phyloP scores from a whole-genome alignment of 164 flowering plant genomes.

The Malania oleifera region DNA sequence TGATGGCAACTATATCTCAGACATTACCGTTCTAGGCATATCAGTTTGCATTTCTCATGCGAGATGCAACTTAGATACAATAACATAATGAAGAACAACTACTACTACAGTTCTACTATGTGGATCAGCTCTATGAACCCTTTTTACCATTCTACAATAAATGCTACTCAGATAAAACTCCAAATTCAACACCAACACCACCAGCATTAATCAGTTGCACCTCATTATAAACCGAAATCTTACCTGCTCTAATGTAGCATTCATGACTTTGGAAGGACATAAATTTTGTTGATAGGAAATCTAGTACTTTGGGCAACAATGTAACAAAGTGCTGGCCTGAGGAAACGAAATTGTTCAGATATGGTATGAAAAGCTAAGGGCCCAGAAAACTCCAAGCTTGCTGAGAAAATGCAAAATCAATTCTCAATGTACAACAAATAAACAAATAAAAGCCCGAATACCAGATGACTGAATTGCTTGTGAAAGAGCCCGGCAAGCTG shows the following conservation, averaged over 20 bases:
- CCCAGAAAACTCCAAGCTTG: not conserved
- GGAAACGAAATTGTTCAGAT: conserved; percentile 13
- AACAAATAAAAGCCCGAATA: conserved; percentile 15
- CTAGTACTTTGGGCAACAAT: conserved; percentile 66
- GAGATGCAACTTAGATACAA: too few species aligned
- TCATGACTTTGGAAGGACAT: conserved; percentile 71
- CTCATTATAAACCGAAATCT: conserved; percentile 1
- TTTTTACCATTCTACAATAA: not conserved
- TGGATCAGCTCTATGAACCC: too few species aligned
- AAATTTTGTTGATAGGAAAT: conserved; percentile 76
- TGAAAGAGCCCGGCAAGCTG: conserved; percentile 94
- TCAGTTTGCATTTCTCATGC: too few species aligned
- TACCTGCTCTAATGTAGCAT: conserved; percentile 89
- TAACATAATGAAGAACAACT: too few species aligned
- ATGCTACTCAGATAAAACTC: not conserved
- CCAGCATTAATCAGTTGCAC: not conserved
- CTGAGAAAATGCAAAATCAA: not conserved
- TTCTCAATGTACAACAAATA: not conserved
- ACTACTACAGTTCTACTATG: too few species aligned
- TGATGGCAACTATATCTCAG: too few species aligned
- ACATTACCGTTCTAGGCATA: too few species aligned
- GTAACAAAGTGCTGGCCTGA: conserved; percentile 77
- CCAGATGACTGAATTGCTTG: conserved; percentile 85
- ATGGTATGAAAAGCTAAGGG: not conserved
- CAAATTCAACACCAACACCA: not conserved